These are phyloP conservation scores for Monosporascus cannonballus DNA, from an alignment of 2,329 filamentous ascomycete genomes.

Conservation along the genomic window DNA sequence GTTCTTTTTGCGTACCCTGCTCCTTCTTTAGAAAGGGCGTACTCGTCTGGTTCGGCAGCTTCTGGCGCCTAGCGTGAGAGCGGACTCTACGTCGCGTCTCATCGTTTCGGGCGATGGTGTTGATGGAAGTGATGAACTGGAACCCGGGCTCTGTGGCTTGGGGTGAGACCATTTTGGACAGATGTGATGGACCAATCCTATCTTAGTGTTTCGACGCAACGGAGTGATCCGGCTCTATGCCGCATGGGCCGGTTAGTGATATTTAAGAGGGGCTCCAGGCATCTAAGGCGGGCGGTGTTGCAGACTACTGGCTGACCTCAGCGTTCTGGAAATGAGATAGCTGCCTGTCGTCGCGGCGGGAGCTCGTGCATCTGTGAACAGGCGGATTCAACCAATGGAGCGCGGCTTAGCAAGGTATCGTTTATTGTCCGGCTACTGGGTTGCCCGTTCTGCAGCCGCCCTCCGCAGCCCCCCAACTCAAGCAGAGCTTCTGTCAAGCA, in stretches of 20 bases:
- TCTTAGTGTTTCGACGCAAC: not conserved
- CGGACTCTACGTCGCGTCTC: slow-evolving; percentile 28
- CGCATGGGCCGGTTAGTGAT: not conserved
- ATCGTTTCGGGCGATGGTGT: slow-evolving; percentile 28
- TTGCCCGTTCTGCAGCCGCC: too few relatives aligned
- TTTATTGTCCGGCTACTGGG: too few relatives aligned
- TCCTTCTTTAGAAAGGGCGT: slow-evolving; percentile 17
- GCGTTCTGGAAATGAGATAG: not conserved
- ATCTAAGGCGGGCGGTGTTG: not conserved
- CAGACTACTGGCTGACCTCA: not conserved
- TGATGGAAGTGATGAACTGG: slow-evolving; percentile 30
- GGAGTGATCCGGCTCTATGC: not conserved
- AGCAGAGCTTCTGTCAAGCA: too few relatives aligned
- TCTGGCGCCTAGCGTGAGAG: slow-evolving; percentile 27
- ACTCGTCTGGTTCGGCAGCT: slow-evolving; percentile 20
- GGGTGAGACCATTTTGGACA: not conserved
- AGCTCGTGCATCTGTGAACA: too few relatives aligned
- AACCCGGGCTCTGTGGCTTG: slow-evolving; percentile 14
- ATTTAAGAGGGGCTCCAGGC: not conserved
- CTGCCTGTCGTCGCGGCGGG: not conserved
- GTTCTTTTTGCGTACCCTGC: slow-evolving; percentile 24
- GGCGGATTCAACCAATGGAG: too few relatives aligned
- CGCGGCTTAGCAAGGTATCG: too few relatives aligned
- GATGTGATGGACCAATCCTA: not conserved
- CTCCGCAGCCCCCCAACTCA: too few relatives aligned